Conservation (phyloP, 2,329 filamentous ascomycete genomes). For the Eutypa lata region DNA sequence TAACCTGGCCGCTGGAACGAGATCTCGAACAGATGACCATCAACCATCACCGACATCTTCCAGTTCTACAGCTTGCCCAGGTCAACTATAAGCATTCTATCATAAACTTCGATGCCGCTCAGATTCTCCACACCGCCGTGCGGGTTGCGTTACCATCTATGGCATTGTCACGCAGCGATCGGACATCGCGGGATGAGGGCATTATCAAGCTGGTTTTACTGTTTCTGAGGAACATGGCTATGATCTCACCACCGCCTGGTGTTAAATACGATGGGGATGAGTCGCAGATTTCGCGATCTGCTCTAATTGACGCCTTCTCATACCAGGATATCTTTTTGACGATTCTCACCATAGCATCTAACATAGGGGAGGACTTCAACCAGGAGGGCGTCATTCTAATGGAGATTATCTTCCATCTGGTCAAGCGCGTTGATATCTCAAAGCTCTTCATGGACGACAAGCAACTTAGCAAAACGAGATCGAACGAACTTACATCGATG, state of each 20-base stretch:
- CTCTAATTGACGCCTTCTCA: conserved; percentile 84
- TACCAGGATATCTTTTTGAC: conserved; percentile 87
- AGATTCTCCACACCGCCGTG: conserved; percentile 77
- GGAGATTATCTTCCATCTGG: conserved; percentile 86
- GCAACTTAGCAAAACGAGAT: conserved; percentile 65
- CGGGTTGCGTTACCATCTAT: conserved; percentile 82
- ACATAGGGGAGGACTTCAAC: conserved; percentile 90
- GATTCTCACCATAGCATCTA: conserved; percentile 82
- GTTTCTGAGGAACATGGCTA: conserved; percentile 82
- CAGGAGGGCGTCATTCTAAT: conserved; percentile 85
- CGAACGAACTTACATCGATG: conserved; percentile 69
- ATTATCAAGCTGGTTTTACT: conserved; percentile 90
- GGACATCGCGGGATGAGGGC: conserved; percentile 77
- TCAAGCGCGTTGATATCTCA: conserved; percentile 82
- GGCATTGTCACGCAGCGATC: conserved; percentile 71
- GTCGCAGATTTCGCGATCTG: conserved; percentile 80
- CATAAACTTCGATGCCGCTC: conserved; percentile 75
- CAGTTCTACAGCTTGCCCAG: conserved; percentile 84
- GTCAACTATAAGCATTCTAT: conserved; percentile 86
- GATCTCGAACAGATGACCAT: conserved; percentile 78
- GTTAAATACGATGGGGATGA: conserved; percentile 83
- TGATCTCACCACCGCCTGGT: conserved; percentile 73
- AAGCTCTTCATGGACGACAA: conserved; percentile 83
- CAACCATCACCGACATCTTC: conserved; percentile 89
- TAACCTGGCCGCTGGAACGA: conserved; percentile 91